Conservation (phyloP, 352 stramenopile genomes). For the Globisporangium polare region DNA sequence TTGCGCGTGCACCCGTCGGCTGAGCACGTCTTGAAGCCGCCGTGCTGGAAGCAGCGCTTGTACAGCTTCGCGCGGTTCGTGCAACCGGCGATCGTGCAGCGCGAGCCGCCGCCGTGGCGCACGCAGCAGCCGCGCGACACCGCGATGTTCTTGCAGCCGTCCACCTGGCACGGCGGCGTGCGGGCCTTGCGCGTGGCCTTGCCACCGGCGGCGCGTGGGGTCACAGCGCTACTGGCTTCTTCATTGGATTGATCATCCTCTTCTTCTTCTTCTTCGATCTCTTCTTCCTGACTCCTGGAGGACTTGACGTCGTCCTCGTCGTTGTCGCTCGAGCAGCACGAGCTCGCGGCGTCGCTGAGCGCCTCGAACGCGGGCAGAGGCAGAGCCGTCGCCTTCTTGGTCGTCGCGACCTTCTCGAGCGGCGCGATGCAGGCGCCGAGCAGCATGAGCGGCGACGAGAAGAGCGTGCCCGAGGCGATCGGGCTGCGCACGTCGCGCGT, state of each 20-base stretch:
- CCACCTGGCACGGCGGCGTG: conserved; percentile 55
- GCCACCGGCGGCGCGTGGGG: background rate
- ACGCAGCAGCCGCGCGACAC: conserved; percentile 48
- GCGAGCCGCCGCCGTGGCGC: conserved; percentile 33
- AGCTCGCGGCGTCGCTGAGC: conserved; percentile 12
- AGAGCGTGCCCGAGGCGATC: conserved; percentile 15
- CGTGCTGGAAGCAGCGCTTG: conserved; percentile 78
- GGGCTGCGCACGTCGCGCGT: conserved; percentile 21
- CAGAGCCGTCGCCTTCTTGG: background rate
- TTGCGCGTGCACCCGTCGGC: conserved; percentile 60
- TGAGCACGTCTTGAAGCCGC: conserved; percentile 64
- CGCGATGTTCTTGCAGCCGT: conserved; percentile 59
- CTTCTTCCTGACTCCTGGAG: conserved; percentile 27
- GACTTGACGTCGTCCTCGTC: conserved; percentile 16
- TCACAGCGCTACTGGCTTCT: background rate
- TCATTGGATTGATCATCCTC: background rate
- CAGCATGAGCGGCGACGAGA: conserved; percentile 32
- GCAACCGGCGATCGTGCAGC: conserved; percentile 45
- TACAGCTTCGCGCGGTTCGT: conserved; percentile 68
- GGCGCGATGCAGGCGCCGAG: conserved; percentile 28
- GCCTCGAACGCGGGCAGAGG: conserved; percentile 13
- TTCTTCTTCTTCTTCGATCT: conserved; percentile 22
- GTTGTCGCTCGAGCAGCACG: conserved; percentile 15
- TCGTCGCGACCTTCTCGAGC: conserved; percentile 18
- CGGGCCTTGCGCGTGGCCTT: conserved; percentile 32